Percentiles rank a stretch among this genome's conserved stretches.
phyloP scores from a whole-genome alignment of 441 rosid genomes.

The Gossypium davidsonii region DNA sequence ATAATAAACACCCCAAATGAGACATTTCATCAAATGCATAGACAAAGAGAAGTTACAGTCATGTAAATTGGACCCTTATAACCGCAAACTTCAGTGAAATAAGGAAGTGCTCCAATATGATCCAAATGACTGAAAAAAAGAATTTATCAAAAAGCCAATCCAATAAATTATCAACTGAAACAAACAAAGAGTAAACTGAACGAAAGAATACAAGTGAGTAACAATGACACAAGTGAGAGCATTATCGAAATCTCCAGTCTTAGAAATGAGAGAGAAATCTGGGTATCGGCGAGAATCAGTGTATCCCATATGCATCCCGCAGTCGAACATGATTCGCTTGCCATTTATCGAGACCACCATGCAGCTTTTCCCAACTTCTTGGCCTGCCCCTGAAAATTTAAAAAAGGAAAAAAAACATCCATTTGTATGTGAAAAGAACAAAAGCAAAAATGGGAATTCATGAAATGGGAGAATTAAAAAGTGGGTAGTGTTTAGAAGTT shows the following conservation, averaged over 20 bases:
- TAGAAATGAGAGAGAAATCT: constrained; percentile 66
- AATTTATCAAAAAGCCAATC: background rate
- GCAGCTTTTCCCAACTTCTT: constrained; percentile 95
- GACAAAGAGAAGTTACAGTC: constrained; percentile 55
- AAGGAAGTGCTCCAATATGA: constrained; percentile 93
- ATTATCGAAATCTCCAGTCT: constrained; percentile 45
- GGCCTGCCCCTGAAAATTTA: constrained; percentile 67
- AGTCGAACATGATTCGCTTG: constrained; percentile 86
- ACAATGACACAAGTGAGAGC: constrained; percentile 64
- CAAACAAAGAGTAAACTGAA: background rate
- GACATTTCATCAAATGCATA: constrained; percentile 39
- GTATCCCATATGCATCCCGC: constrained; percentile 97
- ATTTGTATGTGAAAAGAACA: background rate
- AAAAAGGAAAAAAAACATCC: background rate
- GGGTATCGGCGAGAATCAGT: constrained; percentile 77
- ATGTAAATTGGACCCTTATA: constrained; percentile 79
- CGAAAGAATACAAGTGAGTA: constrained; percentile 64
- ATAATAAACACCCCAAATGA: background rate
- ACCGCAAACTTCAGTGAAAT: constrained; percentile 91
- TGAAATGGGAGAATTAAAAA: background rate
- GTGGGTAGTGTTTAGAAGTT: constrained; percentile 6
- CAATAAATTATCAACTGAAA: background rate
- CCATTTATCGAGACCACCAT: constrained; percentile 76
- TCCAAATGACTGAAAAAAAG: constrained; percentile 66
- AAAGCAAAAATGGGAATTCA: background rate